Base-by-base conservation (phyloP, 352 stramenopile genomes). In the Stephanocyclus meneghinianus region DNA sequence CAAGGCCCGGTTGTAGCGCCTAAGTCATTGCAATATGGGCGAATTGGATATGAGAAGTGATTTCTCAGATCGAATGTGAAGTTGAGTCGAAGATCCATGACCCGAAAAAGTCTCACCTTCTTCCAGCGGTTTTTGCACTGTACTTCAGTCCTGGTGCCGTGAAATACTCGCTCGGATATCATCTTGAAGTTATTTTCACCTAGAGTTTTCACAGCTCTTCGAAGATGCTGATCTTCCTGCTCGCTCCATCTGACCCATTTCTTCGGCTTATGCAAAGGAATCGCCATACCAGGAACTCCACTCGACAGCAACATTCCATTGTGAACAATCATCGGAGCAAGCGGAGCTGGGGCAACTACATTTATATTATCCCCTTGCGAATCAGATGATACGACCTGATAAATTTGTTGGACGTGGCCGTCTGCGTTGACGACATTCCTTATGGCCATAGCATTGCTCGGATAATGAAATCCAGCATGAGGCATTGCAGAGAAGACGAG, bases 241-340 rank as follows among this genome's bases (percentile, higher is more conserved):
- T 89, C 80, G n/a, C 82, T 87, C 88, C 88, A 93, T 48, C 84
- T 72, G 7, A 74, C 74, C 78, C 74, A 81, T 42, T 76, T 81
- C 40, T 81, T 81, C 0, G 74, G 66, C 29, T 76, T 44, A 18
- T 72, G 48, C n/a, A 81, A 35, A 13, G 66, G 15, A 30, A 71
- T 15, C 18, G 35, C 57, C 8, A 44, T 57, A 37, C 44, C 26
- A 6, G 42, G 50, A 35, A 72, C 21, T 13, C 51, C 51, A 59
- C 21, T n/a, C 16, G 51, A 59, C 21, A 65, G 48, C 30, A 65
- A 32, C 57, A 65, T 51, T 8, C 35, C 35, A 13, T 50, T 65
- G 37, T 40, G 53, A 6, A 65, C 57, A 51, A 65, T 21, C 37
- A 65, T 65, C 48, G 21, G 53, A 62, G 21, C 9, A 18, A 62